Evolutionary conservation across 768 basidiomycete genomes (phyloP).

Genomic region (Xanthoconium purpureum): DNA sequence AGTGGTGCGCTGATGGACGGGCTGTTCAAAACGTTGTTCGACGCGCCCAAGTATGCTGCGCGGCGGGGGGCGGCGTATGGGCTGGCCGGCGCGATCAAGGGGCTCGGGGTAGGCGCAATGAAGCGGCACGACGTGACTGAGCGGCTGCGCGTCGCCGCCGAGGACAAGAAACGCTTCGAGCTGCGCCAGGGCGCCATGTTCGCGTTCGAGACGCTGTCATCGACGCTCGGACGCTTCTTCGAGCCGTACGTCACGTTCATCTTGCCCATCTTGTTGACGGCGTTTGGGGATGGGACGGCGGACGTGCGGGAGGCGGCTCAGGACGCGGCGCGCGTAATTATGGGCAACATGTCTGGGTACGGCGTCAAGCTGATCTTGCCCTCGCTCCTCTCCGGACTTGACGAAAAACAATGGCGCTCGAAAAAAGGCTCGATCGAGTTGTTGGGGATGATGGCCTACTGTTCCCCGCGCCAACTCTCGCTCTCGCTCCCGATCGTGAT

Average conservation of each 20-base stretch:
- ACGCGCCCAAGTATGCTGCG: conserved; percentile 81
- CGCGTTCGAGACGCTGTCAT: conserved; percentile 88
- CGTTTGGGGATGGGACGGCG: conserved; percentile 81
- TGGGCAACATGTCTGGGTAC: conserved; percentile 92
- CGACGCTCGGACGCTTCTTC: conserved; percentile 82
- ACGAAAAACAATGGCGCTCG: conserved; percentile 98
- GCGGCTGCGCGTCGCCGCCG: conserved; percentile 69
- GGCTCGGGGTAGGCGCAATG: conserved; percentile 82
- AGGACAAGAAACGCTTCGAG: conserved; percentile 88
- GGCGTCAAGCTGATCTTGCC: conserved; percentile 95
- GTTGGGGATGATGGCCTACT: conserved; percentile 98
- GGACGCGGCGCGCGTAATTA: conserved; percentile 90
- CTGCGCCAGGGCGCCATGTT: conserved; percentile 93
- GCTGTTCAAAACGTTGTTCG: conserved; percentile 74
- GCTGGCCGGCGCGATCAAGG: conserved; percentile 87
- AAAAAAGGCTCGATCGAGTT: conserved; percentile 98
- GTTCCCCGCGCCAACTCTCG: conserved; percentile 92
- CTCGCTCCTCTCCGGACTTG: conserved; percentile 81
- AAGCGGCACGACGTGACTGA: conserved; percentile 79
- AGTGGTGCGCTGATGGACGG: conserved; percentile 61
- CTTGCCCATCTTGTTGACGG: conserved; percentile 75
- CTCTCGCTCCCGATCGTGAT: conserved; percentile 95
- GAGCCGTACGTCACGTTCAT: conserved; percentile 89
- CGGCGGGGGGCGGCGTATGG: conserved; percentile 99
- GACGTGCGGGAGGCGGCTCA: conserved; percentile 94